Base-by-base conservation (phyloP, 371 early-diverging fungal genomes). In the Mucor circinelloides region DNA sequence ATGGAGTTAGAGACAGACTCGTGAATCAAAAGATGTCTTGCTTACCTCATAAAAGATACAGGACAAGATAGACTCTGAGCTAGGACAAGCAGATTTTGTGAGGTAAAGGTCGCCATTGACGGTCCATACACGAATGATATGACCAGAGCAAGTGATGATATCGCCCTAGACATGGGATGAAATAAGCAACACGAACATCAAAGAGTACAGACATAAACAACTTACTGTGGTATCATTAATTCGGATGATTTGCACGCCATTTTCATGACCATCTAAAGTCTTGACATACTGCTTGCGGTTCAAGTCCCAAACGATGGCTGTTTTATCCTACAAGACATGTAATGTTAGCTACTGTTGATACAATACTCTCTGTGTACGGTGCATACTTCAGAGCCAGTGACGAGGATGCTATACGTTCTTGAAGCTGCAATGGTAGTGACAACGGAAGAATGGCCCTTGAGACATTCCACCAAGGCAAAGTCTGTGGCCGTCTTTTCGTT, bases 281-380 rank as follows among this genome's bases (percentile, higher is more conserved):
- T 88, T 81, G 4, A 91, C 85, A 70, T 91, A 92, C 54, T 86
- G 82, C 69, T 82, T 78, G 25, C 91, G 81, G 58, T 91, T 93
- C 61, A 91, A 68, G 68, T 93, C 93, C 93, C 93, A 93, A 8
- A 93, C 71, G 58, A 93, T 89, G 1, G 85, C 88, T 3, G 85
- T 84, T 68, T 85, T 85, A 73, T 92, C 93, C 83, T 91, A 67
- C 28, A 6, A 27, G 15, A n/a, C n/a, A 42, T 27, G 9, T 13
- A 5, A 6, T 52, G 6, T n/a, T n/a, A 52, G 27, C 2, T 23
- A 3, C 52, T 25, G 4, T 27, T 13, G 2, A 52, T 10, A 27
- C 13, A 0, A 15, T 12, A 27, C 1, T 17, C 5, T 40, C 4
- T 17, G 40, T 3, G 5, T 4, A 40, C 6, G 40, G 3, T 27